These are phyloP conservation scores for Saprolegnia parasitica DNA, from an alignment of 352 stramenopile genomes.

Conservation along the genomic window DNA sequence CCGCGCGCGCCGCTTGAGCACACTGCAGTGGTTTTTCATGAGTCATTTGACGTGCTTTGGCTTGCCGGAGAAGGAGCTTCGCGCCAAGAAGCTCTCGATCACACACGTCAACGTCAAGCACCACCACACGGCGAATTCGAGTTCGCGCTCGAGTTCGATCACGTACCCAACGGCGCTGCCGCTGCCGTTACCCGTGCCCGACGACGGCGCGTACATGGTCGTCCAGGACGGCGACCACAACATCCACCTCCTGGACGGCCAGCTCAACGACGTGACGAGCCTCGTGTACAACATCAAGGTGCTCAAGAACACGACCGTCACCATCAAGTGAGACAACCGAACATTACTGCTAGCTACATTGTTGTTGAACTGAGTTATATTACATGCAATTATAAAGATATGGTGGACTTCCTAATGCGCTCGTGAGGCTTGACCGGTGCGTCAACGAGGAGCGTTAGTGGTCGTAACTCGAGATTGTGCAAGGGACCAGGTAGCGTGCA, in stretches of 20 bases:
- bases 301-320: neutral
- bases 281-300: slow-evolving; percentile 21
- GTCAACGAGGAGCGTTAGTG: too few relatives aligned
- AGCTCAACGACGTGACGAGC: slow-evolving; percentile 13
- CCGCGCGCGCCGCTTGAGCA: neutral
- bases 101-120: neutral
- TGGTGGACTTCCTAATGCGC: too few relatives aligned
- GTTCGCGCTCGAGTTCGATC: too few relatives aligned
- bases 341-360: too few relatives aligned
- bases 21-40: slow-evolving; percentile 11
- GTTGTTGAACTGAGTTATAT: too few relatives aligned
- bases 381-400: too few relatives aligned
- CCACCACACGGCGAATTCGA: neutral
- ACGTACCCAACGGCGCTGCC: too few relatives aligned
- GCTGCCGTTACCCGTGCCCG: too few relatives aligned
- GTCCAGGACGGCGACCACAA: slow-evolving; percentile 5
- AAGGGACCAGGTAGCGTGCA: too few relatives aligned
- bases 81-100: neutral
- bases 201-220: neutral
- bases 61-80: slow-evolving; percentile 3
- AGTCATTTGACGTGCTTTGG: neutral
- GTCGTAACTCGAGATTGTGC: too few relatives aligned
- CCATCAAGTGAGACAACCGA: neutral
- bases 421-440: too few relatives aligned
- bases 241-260: slow-evolving; percentile 12